Base-by-base conservation (phyloP, 805 yeast species). In the Lipomyces kockii region DNA sequence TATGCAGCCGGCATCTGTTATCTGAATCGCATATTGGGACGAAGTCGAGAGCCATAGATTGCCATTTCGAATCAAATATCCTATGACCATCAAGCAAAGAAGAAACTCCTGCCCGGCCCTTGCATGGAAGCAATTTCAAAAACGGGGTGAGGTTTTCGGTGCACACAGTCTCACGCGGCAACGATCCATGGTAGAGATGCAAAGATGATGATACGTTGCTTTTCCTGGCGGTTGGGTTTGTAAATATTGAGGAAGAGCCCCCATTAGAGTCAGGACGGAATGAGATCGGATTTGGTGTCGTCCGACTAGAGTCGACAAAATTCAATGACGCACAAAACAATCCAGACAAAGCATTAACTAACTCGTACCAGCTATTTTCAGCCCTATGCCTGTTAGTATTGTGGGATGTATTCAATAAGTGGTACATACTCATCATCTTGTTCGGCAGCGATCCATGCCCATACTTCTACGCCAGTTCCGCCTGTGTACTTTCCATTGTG, bases 101-200 rank as follows among this genome's bases (percentile, higher is more conserved):
- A 0, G 97, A 85, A 52, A 95, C 81, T 2, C 99, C 99, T 0
- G 96, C 87, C 76, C 88, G 89, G 1, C 97, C 98, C 75, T 91
- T 89, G 11, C 98, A 90, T 2, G 99, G 98, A 35, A 95, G 82
- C 68, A 95, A 81, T 76, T 92, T 93, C 69, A 95, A 78, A 73
- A 94, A 92, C 0, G 99, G 98, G 0, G 99, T 94, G 75, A 95
- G 83, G 79, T 95, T 95, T 77, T 95, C 99, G 0, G 99, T 95
- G 78, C 99, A 95, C 20, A 95, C 88, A 0, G 98, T 97, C 76
- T 95, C 99, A 69, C 94, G 86, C 0, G 99, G 97, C 60, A 95
- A 83, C 0, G 97, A 90, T 6, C 97, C 97, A 68, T 97, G 83
- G 70, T 93, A 76, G 25, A 89, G 78, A 49, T 57, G 51, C 75